These are phyloP conservation scores for Candida dajiaensis DNA, from an alignment of 805 yeast genomes.

Conservation along the genomic window DNA sequence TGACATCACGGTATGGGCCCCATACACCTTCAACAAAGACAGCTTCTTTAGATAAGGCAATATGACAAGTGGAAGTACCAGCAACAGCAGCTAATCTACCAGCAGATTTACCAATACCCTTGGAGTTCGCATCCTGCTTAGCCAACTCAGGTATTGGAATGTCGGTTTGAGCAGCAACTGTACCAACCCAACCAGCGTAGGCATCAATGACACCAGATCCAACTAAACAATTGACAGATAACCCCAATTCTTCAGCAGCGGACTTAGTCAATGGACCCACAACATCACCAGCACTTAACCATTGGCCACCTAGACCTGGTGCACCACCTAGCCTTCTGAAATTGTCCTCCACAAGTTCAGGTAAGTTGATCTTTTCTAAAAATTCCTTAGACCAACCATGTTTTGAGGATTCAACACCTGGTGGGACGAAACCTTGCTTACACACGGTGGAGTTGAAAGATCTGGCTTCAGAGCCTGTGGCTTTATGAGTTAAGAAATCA, in stretches of 20 bases:
- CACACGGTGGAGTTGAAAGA: slow-evolving; percentile 89
- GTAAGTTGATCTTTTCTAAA: slow-evolving; percentile 58
- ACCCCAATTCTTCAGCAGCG: slow-evolving; percentile 80
- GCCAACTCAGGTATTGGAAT: slow-evolving; percentile 41
- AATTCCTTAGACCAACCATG: slow-evolving; percentile 91
- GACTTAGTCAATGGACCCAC: slow-evolving; percentile 64
- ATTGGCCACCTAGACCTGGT: slow-evolving; percentile 64
- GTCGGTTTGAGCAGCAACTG: slow-evolving; percentile 87
- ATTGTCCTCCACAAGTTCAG: slow-evolving; percentile 71
- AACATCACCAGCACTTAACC: slow-evolving; percentile 82
- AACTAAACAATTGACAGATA: slow-evolving; percentile 73
- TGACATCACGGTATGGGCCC: slow-evolving; percentile 96
- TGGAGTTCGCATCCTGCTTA: slow-evolving; percentile 39
- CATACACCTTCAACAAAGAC: slow-evolving; percentile 94
- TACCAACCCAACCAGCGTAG: slow-evolving; percentile 98
- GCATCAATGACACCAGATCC: slow-evolving; percentile 98
- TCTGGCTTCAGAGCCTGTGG: slow-evolving; percentile 83
- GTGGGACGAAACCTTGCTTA: slow-evolving; percentile 91
- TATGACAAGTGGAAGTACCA: slow-evolving; percentile 96
- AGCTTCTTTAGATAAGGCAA: slow-evolving; percentile 77
- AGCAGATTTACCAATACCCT: slow-evolving; percentile 53
- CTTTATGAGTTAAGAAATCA: slow-evolving; percentile 86
- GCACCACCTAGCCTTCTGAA: slow-evolving; percentile 82
- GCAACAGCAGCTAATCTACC: slow-evolving; percentile 97
- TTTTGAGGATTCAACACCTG: slow-evolving; percentile 79